phyloP scores from a whole-genome alignment of 108 stramenopile genomes.

The Nitzschia putrida region DNA sequence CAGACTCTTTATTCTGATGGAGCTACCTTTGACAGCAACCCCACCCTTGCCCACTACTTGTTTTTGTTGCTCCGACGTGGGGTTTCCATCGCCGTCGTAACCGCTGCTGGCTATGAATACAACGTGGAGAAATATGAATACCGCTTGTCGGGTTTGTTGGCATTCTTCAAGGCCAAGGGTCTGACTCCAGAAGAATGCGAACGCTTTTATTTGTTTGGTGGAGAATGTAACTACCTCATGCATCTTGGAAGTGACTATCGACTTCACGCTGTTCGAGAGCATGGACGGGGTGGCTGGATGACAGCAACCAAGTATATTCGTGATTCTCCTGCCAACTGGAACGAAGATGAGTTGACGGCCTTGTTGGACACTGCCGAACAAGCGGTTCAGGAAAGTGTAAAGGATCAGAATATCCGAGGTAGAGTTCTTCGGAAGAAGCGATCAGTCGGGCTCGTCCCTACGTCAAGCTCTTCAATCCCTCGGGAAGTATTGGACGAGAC shows the following conservation, averaged over 20 bases:
- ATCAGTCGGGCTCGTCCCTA: conserved; percentile 84
- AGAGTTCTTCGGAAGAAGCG: conserved; percentile 84
- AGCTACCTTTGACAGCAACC: conserved; percentile 87
- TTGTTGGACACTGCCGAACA: conserved; percentile 78
- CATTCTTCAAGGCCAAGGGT: conserved; percentile 65
- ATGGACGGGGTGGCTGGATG: conserved; percentile 85
- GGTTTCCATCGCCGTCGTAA: conserved; percentile 72
- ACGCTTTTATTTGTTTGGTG: conserved; percentile 92
- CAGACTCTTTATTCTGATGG: conserved; percentile 91
- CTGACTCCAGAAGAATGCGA: conserved; percentile 67
- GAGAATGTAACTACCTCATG: conserved; percentile 91
- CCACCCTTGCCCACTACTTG: conserved; percentile 75
- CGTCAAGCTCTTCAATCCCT: conserved; percentile 58
- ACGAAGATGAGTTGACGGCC: conserved; percentile 51
- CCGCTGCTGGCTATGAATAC: conserved; percentile 94
- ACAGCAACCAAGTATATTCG: conserved; percentile 70
- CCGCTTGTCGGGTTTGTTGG: conserved; percentile 78
- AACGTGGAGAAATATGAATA: conserved; percentile 83
- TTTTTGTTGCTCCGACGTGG: conserved; percentile 73
- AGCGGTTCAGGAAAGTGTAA: conserved; percentile 47
- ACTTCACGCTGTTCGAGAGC: conserved; percentile 75
- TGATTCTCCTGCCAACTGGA: conserved; percentile 86
- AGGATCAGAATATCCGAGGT: conserved; percentile 73
- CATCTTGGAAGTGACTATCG: conserved; percentile 72
- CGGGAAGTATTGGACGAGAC: conserved; percentile 90